These are phyloP conservation scores for Epicoccum sorghinum DNA, from an alignment of 2,329 filamentous ascomycete genomes.

Conservation along the genomic window DNA sequence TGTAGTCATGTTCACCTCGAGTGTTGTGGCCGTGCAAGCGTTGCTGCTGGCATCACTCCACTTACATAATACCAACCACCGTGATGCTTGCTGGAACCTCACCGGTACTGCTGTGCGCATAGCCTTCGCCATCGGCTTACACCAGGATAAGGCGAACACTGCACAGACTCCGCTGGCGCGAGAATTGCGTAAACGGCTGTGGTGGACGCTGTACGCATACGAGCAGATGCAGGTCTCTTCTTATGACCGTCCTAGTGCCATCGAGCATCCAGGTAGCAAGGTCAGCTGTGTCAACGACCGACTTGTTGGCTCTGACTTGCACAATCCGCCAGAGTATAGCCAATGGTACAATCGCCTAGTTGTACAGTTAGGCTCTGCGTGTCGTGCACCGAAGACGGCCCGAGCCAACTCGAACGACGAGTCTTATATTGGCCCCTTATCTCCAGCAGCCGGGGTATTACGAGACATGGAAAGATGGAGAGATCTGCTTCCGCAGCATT, in stretches of 20 bases:
- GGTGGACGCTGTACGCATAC: conserved; percentile 59
- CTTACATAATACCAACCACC: conserved; percentile 54
- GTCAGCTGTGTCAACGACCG: conserved; percentile 47
- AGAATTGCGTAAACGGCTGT: conserved; percentile 58
- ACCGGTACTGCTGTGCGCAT: conserved; percentile 53
- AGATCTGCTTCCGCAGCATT: conserved; percentile 46
- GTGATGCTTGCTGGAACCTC: conserved; percentile 53
- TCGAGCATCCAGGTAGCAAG: conserved; percentile 46
- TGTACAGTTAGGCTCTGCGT: conserved; percentile 47
- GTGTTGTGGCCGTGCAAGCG: conserved; percentile 50
- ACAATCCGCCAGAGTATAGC: conserved; percentile 47
- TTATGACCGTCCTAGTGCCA: conserved; percentile 53
- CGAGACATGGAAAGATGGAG: conserved; percentile 50
- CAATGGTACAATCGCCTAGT: conserved; percentile 48
- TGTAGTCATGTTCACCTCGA: conserved; percentile 52
- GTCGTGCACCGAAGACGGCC: conserved; percentile 45
- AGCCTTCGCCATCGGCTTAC: conserved; percentile 53
- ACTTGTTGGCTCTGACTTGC: conserved; percentile 41
- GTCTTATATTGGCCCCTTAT: conserved; percentile 46
- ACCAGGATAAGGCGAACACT: conserved; percentile 49
- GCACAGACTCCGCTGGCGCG: conserved; percentile 44
- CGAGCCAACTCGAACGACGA: conserved; percentile 41
- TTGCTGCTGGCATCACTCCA: conserved; percentile 52
- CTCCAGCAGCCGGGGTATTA: conserved; percentile 47
- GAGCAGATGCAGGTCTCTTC: conserved; percentile 56